Evolutionary conservation across 1,284 basidiomycete species (phyloP).

Genomic region (Tylopilus sp.): DNA sequence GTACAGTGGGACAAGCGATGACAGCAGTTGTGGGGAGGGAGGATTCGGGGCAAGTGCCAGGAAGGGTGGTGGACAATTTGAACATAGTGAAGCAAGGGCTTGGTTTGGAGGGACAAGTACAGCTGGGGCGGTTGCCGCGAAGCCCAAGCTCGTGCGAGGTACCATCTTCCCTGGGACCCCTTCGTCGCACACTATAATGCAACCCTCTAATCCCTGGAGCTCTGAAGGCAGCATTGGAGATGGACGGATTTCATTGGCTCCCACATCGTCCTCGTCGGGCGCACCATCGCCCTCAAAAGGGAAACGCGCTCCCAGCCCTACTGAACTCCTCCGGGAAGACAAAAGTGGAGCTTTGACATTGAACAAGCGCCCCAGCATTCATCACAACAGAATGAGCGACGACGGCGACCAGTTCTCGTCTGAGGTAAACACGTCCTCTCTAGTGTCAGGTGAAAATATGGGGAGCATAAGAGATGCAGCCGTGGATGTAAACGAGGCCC

Average conservation of each 20-base stretch:
- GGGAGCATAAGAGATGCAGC: slow-evolving; percentile 4
- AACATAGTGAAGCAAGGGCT: slow-evolving; percentile 9
- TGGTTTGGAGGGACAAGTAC: slow-evolving; percentile 5
- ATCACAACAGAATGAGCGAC: slow-evolving; percentile 39
- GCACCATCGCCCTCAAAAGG: slow-evolving; percentile 39
- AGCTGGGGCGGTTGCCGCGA: slow-evolving; percentile 1
- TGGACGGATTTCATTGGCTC: slow-evolving; percentile 11
- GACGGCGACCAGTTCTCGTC: slow-evolving; percentile 14
- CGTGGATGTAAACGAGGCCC: slow-evolving; percentile 1
- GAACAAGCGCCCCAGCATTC: slow-evolving; percentile 65
- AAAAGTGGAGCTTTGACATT: slow-evolving; percentile 51
- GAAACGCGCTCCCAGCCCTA: slow-evolving; percentile 69
- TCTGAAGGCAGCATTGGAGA: slow-evolving; percentile 12
- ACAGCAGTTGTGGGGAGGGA: slow-evolving; percentile 23
- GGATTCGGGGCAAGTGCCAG: neutral
- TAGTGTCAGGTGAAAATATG: slow-evolving; percentile 10
- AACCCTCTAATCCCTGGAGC: slow-evolving; percentile 4
- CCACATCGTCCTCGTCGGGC: slow-evolving; percentile 20
- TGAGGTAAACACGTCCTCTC: slow-evolving; percentile 9
- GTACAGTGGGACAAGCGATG: slow-evolving; percentile 25
- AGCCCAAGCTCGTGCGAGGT: slow-evolving; percentile 1
- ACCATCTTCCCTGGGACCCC: slow-evolving; percentile 1
- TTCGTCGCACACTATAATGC: slow-evolving; percentile 7
- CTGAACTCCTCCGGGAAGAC: slow-evolving; percentile 61
- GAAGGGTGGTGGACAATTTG: slow-evolving; percentile 1